phyloP scores from a whole-genome alignment of 129 eudicot species.

The Ambrosia artemisiifolia region DNA sequence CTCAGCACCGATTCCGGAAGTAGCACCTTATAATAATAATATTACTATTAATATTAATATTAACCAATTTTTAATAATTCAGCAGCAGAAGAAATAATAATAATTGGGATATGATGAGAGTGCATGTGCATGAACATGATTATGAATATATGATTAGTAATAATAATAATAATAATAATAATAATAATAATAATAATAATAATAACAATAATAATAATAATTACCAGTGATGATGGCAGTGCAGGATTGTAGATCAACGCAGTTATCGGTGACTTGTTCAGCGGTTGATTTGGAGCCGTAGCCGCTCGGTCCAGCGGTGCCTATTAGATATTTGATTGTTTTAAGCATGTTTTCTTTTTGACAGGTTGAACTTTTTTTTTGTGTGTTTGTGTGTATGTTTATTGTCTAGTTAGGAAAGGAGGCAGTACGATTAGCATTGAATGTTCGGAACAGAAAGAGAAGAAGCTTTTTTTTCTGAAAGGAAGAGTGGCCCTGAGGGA shows the following conservation, averaged over 20 bases:
- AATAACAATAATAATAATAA: not conserved
- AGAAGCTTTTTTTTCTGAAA: not conserved
- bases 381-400: not conserved
- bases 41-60: not conserved
- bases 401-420: no score
- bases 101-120: constrained; percentile 22
- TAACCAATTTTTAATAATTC: not conserved
- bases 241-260: constrained; percentile 38
- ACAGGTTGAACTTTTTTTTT: no score
- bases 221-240: constrained; percentile 87
- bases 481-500: constrained; percentile 7
- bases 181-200: no score
- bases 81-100: not conserved
- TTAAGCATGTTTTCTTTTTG: constrained; percentile 46
- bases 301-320: constrained; percentile 89
- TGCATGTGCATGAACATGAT: constrained; percentile 40
- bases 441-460: constrained; percentile 16
- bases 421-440: constrained; percentile 13
- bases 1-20: constrained; percentile 97
- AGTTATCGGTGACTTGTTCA: constrained; percentile 59
- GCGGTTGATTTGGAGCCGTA: constrained; percentile 91
- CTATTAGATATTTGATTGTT: constrained; percentile 62
- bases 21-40: constrained; percentile 55
- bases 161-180: no score
- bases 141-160: not conserved